Base-by-base conservation (phyloP, 1,139 yeast species). In the Taiozyma sp. region DNA sequence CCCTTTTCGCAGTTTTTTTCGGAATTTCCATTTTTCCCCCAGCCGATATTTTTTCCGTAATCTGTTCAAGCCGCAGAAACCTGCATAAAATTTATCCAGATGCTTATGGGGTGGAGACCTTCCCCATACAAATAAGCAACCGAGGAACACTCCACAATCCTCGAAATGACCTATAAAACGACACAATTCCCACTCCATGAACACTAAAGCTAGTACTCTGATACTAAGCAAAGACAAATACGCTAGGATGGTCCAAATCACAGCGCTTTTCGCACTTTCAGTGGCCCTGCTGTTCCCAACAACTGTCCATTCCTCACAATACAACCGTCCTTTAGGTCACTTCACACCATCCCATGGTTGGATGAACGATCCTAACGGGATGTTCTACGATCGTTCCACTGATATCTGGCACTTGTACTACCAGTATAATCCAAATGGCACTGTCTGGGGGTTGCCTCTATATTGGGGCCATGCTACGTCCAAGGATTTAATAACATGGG, bases 381-480 rank as follows among this genome's bases (percentile, higher is more conserved):
- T 62, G 45, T 64, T 58, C 57, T 63, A 57, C 48, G 65, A 64
- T 48, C 50, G 54, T 8, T 55, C 54, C 41, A 60, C 60, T 23
- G 52, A 57, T 13, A 12, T 56, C n/a, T 64, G 58, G 57, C 74
- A 71, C 50, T 38, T 65, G 48, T 72, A 70, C 58, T 71, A 59
- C 56, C 76, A 72, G 55, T 64, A 62, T 60, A 64, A 69, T 50
- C 71, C 72, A 8, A 58, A 63, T 43, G 63, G 49, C 29, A 58
- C 65, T 4, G 51, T 57, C 14, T 67, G 71, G 58, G 70, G 65
- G 2, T 45, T 52, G 23, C 71, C 68, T 43, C 46, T 64, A 38
- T 63, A 59, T 48, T 70, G 74, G 74, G 74, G 74, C 4, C 74
- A 70, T 49, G 68, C 72, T 8, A 62, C 66, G 10, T 67, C 72